A percentile compares a stretch with the other conserved stretches of the same genome.
phyloP scores from a whole-genome alignment of 164 flowering plant species.

The Paratinospora sagittata region DNA sequence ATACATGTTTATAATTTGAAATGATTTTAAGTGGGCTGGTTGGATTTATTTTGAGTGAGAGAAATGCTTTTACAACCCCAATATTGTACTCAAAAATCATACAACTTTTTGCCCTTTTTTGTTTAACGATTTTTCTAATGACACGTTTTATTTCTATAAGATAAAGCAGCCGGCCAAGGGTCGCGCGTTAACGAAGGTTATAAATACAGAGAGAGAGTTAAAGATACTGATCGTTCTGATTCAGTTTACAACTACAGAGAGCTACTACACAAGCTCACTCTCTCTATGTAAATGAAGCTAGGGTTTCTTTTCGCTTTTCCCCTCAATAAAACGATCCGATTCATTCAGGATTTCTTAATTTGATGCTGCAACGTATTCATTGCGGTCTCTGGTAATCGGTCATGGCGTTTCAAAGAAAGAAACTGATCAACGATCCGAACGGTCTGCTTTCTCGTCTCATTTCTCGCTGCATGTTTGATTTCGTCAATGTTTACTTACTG shows the following conservation, averaged over 20 bases:
- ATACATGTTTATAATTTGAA: no score
- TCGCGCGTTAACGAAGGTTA: no score
- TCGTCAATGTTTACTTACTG: background rate
- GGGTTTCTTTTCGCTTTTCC: background rate
- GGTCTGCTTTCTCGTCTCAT: slow-evolving; percentile 29
- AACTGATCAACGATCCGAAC: slow-evolving; percentile 74
- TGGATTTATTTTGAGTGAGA: background rate
- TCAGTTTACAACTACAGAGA: no score
- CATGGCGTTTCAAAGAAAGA: slow-evolving; percentile 67
- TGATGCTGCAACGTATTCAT: background rate
- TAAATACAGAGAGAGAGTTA: no score
- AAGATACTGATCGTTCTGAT: no score
- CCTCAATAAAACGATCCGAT: background rate
- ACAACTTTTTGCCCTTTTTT: no score
- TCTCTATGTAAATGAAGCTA: background rate
- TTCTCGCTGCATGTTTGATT: background rate
- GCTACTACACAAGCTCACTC: background rate
- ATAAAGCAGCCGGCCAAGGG: no score
- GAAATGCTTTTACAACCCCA: no score
- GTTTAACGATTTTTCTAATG: no score
- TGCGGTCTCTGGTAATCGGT: background rate
- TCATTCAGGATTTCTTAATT: background rate
- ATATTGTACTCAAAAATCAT: no score
- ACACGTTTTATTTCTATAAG: no score
- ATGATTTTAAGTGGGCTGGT: background rate